phyloP scores from a whole-genome alignment of 768 basidiomycete species.

The Boletus speciosus region DNA sequence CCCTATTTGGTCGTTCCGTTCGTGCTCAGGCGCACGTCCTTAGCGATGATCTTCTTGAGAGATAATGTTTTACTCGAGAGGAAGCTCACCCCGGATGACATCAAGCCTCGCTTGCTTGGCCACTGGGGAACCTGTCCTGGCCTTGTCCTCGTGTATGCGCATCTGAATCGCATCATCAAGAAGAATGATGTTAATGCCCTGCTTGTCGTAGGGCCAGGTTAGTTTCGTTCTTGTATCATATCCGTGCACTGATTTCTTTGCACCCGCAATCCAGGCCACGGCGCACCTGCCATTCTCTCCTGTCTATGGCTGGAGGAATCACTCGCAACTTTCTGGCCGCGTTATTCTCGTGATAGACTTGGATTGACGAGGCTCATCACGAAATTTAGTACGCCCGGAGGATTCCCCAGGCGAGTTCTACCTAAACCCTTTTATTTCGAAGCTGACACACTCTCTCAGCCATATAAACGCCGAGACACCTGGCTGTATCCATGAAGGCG shows the following conservation, averaged over 20 bases:
- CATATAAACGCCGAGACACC: constrained; percentile 84
- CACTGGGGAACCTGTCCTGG: constrained; percentile 88
- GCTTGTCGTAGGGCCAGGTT: constrained; percentile 78
- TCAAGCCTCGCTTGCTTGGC: constrained; percentile 79
- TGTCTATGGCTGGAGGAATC: constrained; percentile 85
- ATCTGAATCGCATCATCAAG: constrained; percentile 61
- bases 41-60: constrained; percentile 84
- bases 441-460: constrained; percentile 31
- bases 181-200: constrained; percentile 61
- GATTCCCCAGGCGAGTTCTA: constrained; percentile 64
- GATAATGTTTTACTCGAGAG: constrained; percentile 66
- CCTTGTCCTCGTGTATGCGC: constrained; percentile 66
- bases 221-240: constrained; percentile 1
- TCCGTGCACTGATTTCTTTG: background rate
- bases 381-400: constrained; percentile 77
- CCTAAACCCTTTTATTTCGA: background rate
- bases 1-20: background rate
- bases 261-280: constrained; percentile 49
- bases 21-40: background rate
- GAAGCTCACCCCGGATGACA: constrained; percentile 57
- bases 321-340: constrained; percentile 52
- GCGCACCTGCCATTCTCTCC: constrained; percentile 84
- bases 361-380: constrained; percentile 70
- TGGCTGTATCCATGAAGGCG: constrained; percentile 89
- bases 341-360: constrained; percentile 50